A percentile compares a stretch with the other conserved stretches of the same genome.
These are phyloP conservation scores for Lasiosphaeria miniovina DNA, from an alignment of 495 filamentous ascomycete genomes.

Conservation along the genomic window DNA sequence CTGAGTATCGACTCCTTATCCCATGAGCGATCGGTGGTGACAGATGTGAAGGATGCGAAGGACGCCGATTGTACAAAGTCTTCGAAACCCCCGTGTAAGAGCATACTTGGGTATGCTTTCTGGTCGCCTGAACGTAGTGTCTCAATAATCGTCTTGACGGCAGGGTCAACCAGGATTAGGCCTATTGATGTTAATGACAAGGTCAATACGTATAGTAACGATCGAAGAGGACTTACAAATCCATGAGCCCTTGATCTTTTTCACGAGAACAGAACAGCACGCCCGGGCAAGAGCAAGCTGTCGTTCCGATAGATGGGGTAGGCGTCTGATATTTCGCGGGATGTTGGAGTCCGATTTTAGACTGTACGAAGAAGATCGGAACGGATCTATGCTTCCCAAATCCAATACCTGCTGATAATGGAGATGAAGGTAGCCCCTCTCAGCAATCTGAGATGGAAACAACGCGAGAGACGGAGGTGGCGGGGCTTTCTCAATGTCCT, in stretches of 20 bases:
- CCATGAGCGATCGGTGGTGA: slow-evolving; percentile 2
- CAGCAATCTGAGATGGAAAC: slow-evolving; percentile 14
- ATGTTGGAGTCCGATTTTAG: slow-evolving; percentile 12
- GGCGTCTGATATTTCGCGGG: slow-evolving; percentile 11
- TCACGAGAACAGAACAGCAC: slow-evolving; percentile 10
- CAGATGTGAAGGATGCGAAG: slow-evolving; percentile 9
- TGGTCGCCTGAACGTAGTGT: slow-evolving; percentile 2
- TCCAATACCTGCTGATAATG: slow-evolving; percentile 16
- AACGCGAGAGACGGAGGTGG: slow-evolving; percentile 12
- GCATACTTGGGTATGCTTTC: slow-evolving; percentile 11
- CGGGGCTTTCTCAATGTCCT: slow-evolving; percentile 11
- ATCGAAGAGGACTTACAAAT: slow-evolving; percentile 12
- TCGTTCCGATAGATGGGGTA: slow-evolving; percentile 7
- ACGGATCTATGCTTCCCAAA: slow-evolving; percentile 7
- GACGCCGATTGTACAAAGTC: slow-evolving; percentile 7
- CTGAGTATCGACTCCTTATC: slow-evolving; percentile 11
- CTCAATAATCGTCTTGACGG: slow-evolving; percentile 11
- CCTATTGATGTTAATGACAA: slow-evolving; percentile 8
- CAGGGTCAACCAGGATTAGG: slow-evolving; percentile 8
- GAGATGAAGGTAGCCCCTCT: slow-evolving; percentile 14
- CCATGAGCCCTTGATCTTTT: slow-evolving; percentile 12
- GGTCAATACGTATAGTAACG: slow-evolving; percentile 1
- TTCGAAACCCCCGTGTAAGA: slow-evolving; percentile 15
- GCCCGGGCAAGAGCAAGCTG: slow-evolving; percentile 15
- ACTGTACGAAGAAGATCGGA: slow-evolving; percentile 9